Percentiles rank a stretch among this genome's conserved stretches.
These are phyloP conservation scores for Gossypium gossypioides DNA, from an alignment of 441 rosid genomes.

Conservation along the genomic window DNA sequence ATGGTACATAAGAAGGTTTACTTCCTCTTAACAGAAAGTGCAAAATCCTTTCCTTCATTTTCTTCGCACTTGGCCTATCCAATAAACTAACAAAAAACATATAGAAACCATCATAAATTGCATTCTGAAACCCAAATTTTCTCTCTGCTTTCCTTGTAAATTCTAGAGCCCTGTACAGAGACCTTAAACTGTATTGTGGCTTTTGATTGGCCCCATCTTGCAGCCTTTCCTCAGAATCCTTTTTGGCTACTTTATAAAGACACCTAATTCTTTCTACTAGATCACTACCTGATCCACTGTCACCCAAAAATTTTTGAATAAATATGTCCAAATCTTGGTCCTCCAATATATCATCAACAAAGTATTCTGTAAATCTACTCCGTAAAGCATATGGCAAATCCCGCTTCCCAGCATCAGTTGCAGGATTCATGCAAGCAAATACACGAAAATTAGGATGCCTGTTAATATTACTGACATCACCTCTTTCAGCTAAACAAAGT, in stretches of 20 bases:
- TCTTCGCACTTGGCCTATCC: slow-evolving; percentile 71
- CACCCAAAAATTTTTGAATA: slow-evolving; percentile 63
- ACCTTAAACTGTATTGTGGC: slow-evolving; percentile 94
- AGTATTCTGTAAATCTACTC: slow-evolving; percentile 85
- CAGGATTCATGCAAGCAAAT: slow-evolving; percentile 99
- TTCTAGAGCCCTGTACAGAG: slow-evolving; percentile 86
- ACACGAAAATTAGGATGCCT: slow-evolving; percentile 77
- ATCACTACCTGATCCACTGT: slow-evolving; percentile 39
- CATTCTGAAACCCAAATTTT: slow-evolving; percentile 51
- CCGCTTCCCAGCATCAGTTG: slow-evolving; percentile 98
- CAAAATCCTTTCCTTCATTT: slow-evolving; percentile 55
- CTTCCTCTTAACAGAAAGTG: slow-evolving; percentile 40
- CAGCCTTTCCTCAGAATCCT: slow-evolving; percentile 72
- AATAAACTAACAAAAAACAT: slow-evolving; percentile 89
- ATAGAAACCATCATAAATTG: slow-evolving; percentile 78
- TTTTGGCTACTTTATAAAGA: slow-evolving; percentile 75
- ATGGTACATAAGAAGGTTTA: slow-evolving; percentile 32
- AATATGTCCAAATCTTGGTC: slow-evolving; percentile 71
- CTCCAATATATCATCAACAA: slow-evolving; percentile 76
- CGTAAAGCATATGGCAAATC: slow-evolving; percentile 72
- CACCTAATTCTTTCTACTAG: slow-evolving; percentile 45
- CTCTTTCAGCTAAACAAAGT: slow-evolving; percentile 93
- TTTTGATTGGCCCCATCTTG: slow-evolving; percentile 99
- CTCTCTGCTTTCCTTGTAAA: slow-evolving; percentile 61
- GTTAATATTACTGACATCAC: slow-evolving; percentile 60